Evolutionary conservation across 768 basidiomycete species (phyloP).

Genomic region (Agrocybe pediades): DNA sequence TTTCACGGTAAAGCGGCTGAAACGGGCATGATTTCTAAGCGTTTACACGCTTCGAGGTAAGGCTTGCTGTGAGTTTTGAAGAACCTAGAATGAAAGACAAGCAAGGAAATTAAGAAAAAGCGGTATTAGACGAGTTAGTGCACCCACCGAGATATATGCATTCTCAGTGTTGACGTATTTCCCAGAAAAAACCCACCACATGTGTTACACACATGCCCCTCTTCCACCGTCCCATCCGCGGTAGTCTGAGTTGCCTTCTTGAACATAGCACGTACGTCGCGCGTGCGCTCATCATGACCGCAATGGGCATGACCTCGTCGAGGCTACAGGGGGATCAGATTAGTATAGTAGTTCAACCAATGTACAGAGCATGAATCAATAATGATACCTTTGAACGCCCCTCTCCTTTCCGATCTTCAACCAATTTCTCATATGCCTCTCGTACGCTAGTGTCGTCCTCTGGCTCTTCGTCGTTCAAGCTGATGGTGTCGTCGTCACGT

Average conservation of each 20-base stretch:
- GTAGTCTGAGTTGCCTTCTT: background rate
- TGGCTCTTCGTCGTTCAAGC: no score
- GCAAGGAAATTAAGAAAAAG: no score
- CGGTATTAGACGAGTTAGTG: no score
- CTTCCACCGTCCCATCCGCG: constrained; percentile 3
- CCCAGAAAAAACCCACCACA: background rate
- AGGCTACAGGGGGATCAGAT: background rate
- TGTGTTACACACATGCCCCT: background rate
- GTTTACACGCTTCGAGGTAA: constrained; percentile 1
- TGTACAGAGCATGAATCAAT: no score
- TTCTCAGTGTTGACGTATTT: background rate
- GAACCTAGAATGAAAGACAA: no score
- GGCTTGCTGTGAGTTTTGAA: constrained; percentile 1
- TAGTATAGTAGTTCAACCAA: no score
- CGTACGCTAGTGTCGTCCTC: no score
- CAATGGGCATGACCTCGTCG: constrained; percentile 1
- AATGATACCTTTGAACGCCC: no score
- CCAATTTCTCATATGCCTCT: no score
- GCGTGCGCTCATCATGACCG: constrained; percentile 7
- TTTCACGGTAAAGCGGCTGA: background rate
- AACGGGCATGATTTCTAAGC: background rate
- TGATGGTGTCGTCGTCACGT: no score
- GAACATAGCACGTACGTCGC: constrained; percentile 7
- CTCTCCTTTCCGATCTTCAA: no score
- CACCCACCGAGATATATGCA: background rate